Evolutionary conservation across 2,329 filamentous ascomycete species (phyloP), one percentile per base, ranked within the genome.

Genomic region (Chaetomium strumarium): DNA sequence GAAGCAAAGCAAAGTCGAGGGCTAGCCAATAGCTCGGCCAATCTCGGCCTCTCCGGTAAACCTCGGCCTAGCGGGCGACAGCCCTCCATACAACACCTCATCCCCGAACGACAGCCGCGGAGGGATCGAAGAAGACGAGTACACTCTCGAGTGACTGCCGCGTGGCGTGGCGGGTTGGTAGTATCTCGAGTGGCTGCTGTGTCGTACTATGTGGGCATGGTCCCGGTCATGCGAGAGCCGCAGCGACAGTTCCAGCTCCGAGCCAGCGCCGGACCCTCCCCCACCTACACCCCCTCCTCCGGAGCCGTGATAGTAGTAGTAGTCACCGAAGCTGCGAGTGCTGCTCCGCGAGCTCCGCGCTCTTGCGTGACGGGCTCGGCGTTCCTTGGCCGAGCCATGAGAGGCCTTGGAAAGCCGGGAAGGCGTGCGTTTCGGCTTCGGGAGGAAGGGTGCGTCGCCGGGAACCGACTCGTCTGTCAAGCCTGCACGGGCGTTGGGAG

Each of bases 391-490:
- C 2, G 68, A 62, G 37, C 63, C 61, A 1, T 71, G 72, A 3
- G 70, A 71, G 24, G 68, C 58, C 60, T 83, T 84, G 37, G 75
- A 75, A 4, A 83, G 66, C 16, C 79, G 74, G 4, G 78, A 78
- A 3, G 74, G 70, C 13, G 78, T 75, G 11, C 78, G 74, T 64
- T 75, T 81, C 1, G 76, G 70, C 11, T 72, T 68, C 8, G 75
- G 66, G 30, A 85, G 64, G 57, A 81, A 85, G 3, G 82, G 79
- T 42, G 77, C 76, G 53, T 79, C 81, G 33, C 82, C 81, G 5
- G 81, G 80, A 2, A 84, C 65, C 1, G 75, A 67, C 59, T 84
- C 79, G 56, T 85, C 81, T 2, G 82, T 85, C 6, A 85, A 72
- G 14, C 82, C 82, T 1, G 74, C 74, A 17, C 81, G 72, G n/a